A percentile compares a stretch with the other conserved stretches of the same genome.
These are phyloP conservation scores for Chlorella sp. DNA, from an alignment of 139 green algal genomes.

Conservation along the genomic window DNA sequence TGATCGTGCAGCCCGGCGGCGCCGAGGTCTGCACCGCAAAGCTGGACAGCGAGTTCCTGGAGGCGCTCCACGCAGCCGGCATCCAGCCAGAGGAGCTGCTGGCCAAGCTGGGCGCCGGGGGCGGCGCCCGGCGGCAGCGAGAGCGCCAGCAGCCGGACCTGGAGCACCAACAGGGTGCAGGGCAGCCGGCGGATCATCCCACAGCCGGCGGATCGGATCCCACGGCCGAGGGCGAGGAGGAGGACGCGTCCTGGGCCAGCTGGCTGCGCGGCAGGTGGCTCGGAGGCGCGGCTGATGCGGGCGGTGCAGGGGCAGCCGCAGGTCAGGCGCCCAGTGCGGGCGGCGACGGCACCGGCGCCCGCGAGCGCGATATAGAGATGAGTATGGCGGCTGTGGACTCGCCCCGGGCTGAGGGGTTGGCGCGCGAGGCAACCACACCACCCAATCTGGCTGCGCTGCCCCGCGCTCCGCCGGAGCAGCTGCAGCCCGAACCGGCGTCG, in stretches of 20 bases:
- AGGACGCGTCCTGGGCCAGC: neutral
- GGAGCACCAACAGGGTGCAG: neutral
- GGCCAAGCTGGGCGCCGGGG: neutral
- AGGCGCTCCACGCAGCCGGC: neutral
- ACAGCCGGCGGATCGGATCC: neutral
- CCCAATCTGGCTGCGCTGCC: too few relatives aligned
- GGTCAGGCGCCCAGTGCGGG: too few relatives aligned
- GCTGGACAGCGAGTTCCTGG: slow-evolving; percentile 4
- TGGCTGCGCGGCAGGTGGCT: too few relatives aligned
- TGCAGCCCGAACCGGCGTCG: too few relatives aligned
- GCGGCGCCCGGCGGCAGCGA: neutral
- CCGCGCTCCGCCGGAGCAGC: too few relatives aligned
- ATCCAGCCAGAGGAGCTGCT: neutral
- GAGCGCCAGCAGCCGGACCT: neutral
- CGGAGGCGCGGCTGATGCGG: neutral
- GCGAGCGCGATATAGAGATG: too few relatives aligned
- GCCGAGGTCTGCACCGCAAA: slow-evolving; percentile 6
- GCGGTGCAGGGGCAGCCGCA: neutral
- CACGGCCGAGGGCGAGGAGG: neutral
- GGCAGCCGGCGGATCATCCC: neutral
- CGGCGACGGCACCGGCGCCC: too few relatives aligned
- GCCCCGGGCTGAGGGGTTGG: too few relatives aligned
- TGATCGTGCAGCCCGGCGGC: slow-evolving; percentile 5
- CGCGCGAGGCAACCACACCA: too few relatives aligned
- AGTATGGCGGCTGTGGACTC: too few relatives aligned